Conservation (phyloP, 2,329 filamentous ascomycete genomes). For the Trichoderma polysporum region DNA sequence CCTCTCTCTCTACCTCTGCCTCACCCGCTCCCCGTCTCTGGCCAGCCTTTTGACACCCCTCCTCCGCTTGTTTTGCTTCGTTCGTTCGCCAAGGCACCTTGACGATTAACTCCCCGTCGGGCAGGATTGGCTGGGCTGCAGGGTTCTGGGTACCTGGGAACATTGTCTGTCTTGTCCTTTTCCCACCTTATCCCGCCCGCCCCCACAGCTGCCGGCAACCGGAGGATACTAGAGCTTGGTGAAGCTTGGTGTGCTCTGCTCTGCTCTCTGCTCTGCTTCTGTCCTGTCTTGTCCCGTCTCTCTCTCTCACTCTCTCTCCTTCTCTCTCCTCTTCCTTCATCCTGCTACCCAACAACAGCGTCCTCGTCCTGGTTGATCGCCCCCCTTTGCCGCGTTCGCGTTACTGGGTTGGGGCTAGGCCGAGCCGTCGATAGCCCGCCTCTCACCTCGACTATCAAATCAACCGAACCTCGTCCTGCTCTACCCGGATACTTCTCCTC, state of each 20-base stretch:
- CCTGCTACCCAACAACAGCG: conserved; percentile 26
- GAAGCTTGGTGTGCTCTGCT: conserved; percentile 7
- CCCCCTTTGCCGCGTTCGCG: conserved; percentile 21
- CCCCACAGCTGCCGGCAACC: conserved; percentile 21
- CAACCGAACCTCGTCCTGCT: conserved; percentile 1
- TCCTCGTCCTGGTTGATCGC: conserved; percentile 8
- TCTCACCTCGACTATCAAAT: conserved; percentile 10
- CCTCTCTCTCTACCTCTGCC: conserved; percentile 4
- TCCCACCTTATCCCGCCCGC: conserved; percentile 4
- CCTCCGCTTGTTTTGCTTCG: conserved; percentile 10
- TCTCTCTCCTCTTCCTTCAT: not conserved
- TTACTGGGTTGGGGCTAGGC: conserved; percentile 18
- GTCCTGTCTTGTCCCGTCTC: not conserved
- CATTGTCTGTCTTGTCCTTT: conserved; percentile 13
- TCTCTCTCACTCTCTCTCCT: not conserved
- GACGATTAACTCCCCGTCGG: conserved; percentile 5
- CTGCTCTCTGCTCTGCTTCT: not conserved
- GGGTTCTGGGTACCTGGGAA: conserved; percentile 17
- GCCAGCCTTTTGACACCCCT: not conserved
- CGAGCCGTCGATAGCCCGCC: conserved; percentile 15
- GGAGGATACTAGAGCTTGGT: conserved; percentile 6
- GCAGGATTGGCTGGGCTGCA: conserved; percentile 19
- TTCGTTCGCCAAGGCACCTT: conserved; percentile 2
- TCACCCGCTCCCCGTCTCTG: not conserved
- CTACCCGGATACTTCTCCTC: not conserved